A percentile compares a stretch with the other conserved stretches of the same genome.
phyloP scores from a whole-genome alignment of 208 protist species.

The Wallacemonas collosoma region DNA sequence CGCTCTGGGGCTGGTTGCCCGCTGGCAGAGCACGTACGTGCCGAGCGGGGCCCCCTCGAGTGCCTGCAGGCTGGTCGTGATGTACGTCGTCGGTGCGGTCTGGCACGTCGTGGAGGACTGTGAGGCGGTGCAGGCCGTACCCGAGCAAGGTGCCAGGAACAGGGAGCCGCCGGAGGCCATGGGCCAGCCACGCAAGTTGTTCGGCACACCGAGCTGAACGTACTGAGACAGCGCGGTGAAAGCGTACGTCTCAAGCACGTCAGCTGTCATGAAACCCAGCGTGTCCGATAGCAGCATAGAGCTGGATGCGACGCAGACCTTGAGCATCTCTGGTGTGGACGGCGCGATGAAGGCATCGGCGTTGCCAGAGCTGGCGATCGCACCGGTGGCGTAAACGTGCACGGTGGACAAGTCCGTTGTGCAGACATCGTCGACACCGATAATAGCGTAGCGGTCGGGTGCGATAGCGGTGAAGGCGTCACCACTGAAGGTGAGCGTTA shows the following conservation, averaged over 20 bases:
- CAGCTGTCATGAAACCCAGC: slow-evolving; percentile 47
- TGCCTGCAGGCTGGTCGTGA: slow-evolving; percentile 25
- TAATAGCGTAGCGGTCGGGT: slow-evolving; percentile 32
- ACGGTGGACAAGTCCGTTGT: slow-evolving; percentile 7
- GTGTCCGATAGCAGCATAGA: slow-evolving; percentile 23
- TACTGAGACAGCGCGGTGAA: slow-evolving; percentile 50
- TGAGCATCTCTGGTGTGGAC: neutral
- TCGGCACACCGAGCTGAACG: slow-evolving; percentile 40
- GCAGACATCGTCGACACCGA: slow-evolving; percentile 27
- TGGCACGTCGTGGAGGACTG: slow-evolving; percentile 27
- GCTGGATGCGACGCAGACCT: slow-evolving; percentile 27
- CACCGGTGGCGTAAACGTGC: slow-evolving; percentile 28
- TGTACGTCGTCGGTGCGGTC: slow-evolving; percentile 20
- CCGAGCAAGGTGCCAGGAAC: slow-evolving; percentile 47
- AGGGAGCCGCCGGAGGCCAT: slow-evolving; percentile 24
- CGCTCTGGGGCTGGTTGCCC: slow-evolving; percentile 16
- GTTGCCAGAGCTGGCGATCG: slow-evolving; percentile 24
- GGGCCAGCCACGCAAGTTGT: slow-evolving; percentile 45
- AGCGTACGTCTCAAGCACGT: slow-evolving; percentile 15
- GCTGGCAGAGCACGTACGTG: slow-evolving; percentile 55
- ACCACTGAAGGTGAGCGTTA: slow-evolving; percentile 33
- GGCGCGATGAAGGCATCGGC: slow-evolving; percentile 33
- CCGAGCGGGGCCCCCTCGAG: slow-evolving; percentile 33
- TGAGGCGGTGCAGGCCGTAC: slow-evolving; percentile 19
- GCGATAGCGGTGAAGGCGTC: slow-evolving; percentile 19